These are phyloP conservation scores for Paramecium biaurelia DNA, from an alignment of 73 alveolate genomes.

Conservation along the genomic window DNA sequence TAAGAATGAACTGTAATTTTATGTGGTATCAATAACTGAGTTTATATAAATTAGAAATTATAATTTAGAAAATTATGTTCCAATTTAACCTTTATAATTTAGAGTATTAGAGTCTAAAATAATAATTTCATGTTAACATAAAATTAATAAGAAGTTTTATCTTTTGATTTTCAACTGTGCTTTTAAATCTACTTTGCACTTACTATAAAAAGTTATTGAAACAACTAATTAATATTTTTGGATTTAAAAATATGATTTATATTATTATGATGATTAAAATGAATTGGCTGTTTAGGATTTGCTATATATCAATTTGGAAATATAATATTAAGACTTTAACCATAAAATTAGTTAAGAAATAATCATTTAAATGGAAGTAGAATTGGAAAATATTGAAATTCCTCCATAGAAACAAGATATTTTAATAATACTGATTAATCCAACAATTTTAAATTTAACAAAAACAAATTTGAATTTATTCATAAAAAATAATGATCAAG, in stretches of 20 bases:
- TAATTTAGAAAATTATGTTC: neutral
- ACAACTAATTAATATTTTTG: neutral
- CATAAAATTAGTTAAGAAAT: neutral
- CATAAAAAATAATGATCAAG: neutral
- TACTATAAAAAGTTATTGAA: neutral
- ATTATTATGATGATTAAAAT: neutral
- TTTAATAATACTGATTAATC: neutral
- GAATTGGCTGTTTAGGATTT: neutral
- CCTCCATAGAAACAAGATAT: neutral
- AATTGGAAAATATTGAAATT: neutral
- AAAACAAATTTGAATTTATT: neutral
- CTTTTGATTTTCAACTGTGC: neutral
- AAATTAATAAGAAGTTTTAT: neutral
- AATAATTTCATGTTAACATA: neutral
- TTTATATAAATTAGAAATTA: neutral
- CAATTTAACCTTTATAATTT: neutral
- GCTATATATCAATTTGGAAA: neutral
- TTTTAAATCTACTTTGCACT: neutral
- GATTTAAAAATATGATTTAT: neutral
- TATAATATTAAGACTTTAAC: neutral
- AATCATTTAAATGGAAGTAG: neutral
- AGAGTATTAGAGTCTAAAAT: neutral
- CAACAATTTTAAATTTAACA: neutral
- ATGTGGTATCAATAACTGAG: neutral
- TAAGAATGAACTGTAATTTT: neutral